phyloP scores from a whole-genome alignment of 176 grass and related monocot species.

The Phoenix dactylifera region DNA sequence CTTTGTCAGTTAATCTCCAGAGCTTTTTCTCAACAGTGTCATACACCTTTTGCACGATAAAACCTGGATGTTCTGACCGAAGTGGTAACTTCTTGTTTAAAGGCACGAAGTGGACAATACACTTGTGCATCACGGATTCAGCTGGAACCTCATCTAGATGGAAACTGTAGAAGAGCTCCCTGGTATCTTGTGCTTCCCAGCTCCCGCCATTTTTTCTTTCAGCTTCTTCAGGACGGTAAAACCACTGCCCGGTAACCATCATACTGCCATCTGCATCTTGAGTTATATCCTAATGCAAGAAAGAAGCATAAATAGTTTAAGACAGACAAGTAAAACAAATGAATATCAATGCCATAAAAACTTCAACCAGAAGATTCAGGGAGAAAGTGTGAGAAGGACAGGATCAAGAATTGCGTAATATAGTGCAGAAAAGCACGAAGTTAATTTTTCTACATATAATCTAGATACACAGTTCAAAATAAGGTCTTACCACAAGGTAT shows the following conservation, averaged over 20 bases:
- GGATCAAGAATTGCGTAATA: no score
- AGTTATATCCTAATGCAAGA: slow-evolving; percentile 60
- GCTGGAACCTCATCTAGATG: slow-evolving; percentile 87
- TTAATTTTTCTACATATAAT: no score
- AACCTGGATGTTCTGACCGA: slow-evolving; percentile 85
- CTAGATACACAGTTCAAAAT: no score
- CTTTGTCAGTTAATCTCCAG: slow-evolving; percentile 85
- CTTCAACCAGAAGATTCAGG: no score
- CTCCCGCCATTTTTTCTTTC: slow-evolving; percentile 77
- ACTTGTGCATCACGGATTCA: slow-evolving; percentile 97
- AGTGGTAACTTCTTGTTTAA: slow-evolving; percentile 61
- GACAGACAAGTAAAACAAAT: neutral
- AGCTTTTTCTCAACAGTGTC: slow-evolving; percentile 80
- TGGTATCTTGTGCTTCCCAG: slow-evolving; percentile 73
- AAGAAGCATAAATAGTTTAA: slow-evolving; percentile 6
- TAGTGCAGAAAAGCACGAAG: no score
- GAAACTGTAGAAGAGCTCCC: slow-evolving; percentile 94
- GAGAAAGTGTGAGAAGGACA: no score
- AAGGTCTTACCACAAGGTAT: no score
- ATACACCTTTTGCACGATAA: slow-evolving; percentile 91
- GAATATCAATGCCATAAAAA: no score
- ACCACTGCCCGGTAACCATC: slow-evolving; percentile 85
- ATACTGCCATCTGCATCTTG: slow-evolving; percentile 52
- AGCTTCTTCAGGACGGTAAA: slow-evolving; percentile 97
- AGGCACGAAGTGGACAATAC: slow-evolving; percentile 93